A percentile compares a stretch with the other conserved stretches of the same genome.
Conservation (phyloP, 441 rosid genomes). For the Bocquillonia castaneifolia region DNA sequence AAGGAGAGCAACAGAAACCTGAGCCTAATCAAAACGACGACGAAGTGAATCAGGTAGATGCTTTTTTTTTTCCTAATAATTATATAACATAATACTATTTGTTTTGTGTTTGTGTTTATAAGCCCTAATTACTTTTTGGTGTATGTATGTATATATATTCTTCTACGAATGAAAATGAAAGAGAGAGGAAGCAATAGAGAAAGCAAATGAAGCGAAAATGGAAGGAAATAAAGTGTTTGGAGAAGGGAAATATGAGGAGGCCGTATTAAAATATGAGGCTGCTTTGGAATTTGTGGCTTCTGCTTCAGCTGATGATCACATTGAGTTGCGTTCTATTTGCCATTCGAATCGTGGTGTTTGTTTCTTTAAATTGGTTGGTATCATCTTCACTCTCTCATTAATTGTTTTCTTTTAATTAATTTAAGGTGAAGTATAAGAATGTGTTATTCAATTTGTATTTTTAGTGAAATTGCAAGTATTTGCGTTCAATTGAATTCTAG, state of each 20-base stretch:
- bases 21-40: conserved; percentile 29
- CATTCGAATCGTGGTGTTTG: conserved; percentile 75
- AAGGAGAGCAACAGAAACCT: conserved; percentile 15
- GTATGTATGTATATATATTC: no score
- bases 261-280: conserved; percentile 53
- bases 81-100: no score
- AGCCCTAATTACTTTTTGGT: not conserved
- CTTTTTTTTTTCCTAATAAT: no score
- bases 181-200: conserved; percentile 47
- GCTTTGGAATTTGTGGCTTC: conserved; percentile 63
- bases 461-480: no score
- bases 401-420: no score
- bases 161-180: not conserved
- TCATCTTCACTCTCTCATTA: not conserved
- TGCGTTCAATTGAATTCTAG: no score
- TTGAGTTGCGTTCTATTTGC: conserved; percentile 65
- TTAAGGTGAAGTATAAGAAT: no score
- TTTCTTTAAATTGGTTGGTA: conserved; percentile 70
- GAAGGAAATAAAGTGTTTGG: conserved; percentile 75
- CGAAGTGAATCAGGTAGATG: conserved; percentile 47
- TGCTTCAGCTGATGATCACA: conserved; percentile 37
- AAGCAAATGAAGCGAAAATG: conserved; percentile 67
- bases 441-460: no score
- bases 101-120: no score
- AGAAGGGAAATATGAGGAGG: conserved; percentile 69